Evolutionary conservation across 805 yeast species (phyloP).

Genomic region (Schwanniomyces polymorphus): DNA sequence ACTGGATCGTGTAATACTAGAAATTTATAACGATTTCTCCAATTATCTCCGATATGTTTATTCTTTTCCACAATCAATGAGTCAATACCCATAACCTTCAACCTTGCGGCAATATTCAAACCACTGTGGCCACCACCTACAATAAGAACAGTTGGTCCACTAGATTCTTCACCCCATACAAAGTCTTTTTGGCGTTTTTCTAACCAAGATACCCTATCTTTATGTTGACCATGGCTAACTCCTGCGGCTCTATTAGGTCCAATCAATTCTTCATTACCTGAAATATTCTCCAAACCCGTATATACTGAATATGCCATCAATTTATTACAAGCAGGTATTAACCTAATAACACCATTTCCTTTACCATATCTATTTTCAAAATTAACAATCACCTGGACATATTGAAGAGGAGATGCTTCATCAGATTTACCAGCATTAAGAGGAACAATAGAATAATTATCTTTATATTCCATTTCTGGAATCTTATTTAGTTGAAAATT

Average conservation of each 20-base stretch:
- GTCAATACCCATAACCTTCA: slow-evolving; percentile 41
- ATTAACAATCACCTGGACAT: slow-evolving; percentile 30
- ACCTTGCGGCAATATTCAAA: slow-evolving; percentile 40
- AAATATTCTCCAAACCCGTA: slow-evolving; percentile 32
- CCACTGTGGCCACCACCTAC: slow-evolving; percentile 53
- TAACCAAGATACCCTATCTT: slow-evolving; percentile 36
- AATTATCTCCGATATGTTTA: slow-evolving; percentile 42
- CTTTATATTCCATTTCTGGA: slow-evolving; percentile 26
- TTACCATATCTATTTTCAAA: slow-evolving; percentile 29
- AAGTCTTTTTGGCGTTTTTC: slow-evolving; percentile 30
- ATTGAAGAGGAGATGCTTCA: slow-evolving; percentile 28
- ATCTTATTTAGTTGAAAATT: slow-evolving; percentile 23
- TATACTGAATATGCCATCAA: slow-evolving; percentile 31
- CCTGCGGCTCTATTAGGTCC: slow-evolving; percentile 35
- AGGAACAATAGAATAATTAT: slow-evolving; percentile 25
- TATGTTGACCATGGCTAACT: slow-evolving; percentile 39
- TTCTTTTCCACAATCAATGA: slow-evolving; percentile 39
- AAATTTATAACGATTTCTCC: slow-evolving; percentile 47
- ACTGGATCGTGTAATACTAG: slow-evolving; percentile 48
- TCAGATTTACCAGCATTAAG: slow-evolving; percentile 24
- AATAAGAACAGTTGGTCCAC: slow-evolving; percentile 42
- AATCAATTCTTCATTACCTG: slow-evolving; percentile 28
- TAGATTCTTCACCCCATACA: slow-evolving; percentile 21
- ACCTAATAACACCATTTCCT: slow-evolving; percentile 31
- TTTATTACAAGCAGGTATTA: slow-evolving; percentile 21